Conservation (phyloP, 257 asterid genomes). For the Fraxinus americana region DNA sequence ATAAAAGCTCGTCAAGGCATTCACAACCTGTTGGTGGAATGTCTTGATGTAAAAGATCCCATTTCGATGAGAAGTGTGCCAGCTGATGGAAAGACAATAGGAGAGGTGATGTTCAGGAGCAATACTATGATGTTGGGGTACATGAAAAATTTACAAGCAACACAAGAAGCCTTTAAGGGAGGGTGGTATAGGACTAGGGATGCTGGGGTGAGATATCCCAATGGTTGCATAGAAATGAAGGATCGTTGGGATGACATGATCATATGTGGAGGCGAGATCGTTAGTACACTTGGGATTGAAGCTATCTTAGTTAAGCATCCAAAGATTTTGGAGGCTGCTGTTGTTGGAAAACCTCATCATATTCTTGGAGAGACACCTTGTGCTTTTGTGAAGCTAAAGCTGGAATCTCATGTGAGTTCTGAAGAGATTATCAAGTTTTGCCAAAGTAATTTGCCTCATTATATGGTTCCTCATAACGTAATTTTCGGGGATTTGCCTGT, state of each 20-base stretch:
- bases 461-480: constrained; percentile 59
- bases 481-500: constrained; percentile 66
- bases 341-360: constrained; percentile 65
- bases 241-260: constrained; percentile 60
- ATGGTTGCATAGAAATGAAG: constrained; percentile 59
- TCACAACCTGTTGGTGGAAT: constrained; percentile 51
- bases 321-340: constrained; percentile 61
- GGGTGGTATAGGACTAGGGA: constrained; percentile 84
- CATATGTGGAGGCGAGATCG: constrained; percentile 48
- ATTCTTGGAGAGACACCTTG: constrained; percentile 70
- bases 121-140: constrained; percentile 72
- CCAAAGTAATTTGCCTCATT: constrained; percentile 42
- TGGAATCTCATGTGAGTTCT: constrained; percentile 33
- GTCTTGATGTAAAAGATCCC: constrained; percentile 58
- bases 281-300: constrained; percentile 69
- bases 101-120: constrained; percentile 73
- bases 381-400: constrained; percentile 70
- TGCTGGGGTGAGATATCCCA: constrained; percentile 51
- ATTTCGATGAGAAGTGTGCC: constrained; percentile 60
- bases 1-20: constrained; percentile 51
- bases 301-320: constrained; percentile 50
- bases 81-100: constrained; percentile 53
- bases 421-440: constrained; percentile 57
- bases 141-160: constrained; percentile 43
- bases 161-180: constrained; percentile 53